These are phyloP conservation scores for Basipetospora chlamydospora DNA, from an alignment of 2,329 filamentous ascomycete genomes.

Conservation along the genomic window DNA sequence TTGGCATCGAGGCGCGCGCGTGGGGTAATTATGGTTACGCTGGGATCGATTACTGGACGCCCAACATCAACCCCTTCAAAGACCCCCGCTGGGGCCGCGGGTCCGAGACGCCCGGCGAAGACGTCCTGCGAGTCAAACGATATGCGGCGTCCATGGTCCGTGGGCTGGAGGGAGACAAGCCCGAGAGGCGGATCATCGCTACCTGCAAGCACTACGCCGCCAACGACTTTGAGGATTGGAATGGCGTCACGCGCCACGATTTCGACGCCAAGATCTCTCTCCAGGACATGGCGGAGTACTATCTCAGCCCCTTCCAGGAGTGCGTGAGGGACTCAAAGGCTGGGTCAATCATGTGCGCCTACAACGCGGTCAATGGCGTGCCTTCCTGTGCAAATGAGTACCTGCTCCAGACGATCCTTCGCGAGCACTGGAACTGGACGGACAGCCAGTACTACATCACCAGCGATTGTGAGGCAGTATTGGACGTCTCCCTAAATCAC, in stretches of 20 bases:
- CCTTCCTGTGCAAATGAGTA: slow-evolving; percentile 50
- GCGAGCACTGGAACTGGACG: slow-evolving; percentile 51
- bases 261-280: slow-evolving; percentile 41
- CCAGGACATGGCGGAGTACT: slow-evolving; percentile 55
- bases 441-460: slow-evolving; percentile 47
- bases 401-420: slow-evolving; percentile 46
- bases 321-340: slow-evolving; percentile 44
- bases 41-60: slow-evolving; percentile 47
- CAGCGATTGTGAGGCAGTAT: slow-evolving; percentile 49
- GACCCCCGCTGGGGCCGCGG: slow-evolving; percentile 50
- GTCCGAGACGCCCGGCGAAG: slow-evolving; percentile 44
- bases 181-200: slow-evolving; percentile 27
- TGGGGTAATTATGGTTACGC: slow-evolving; percentile 46
- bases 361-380: slow-evolving; percentile 51
- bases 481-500: slow-evolving; percentile 36
- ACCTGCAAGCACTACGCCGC: slow-evolving; percentile 47
- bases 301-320: slow-evolving; percentile 48
- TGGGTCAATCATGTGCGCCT: slow-evolving; percentile 46
- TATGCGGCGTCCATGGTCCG: slow-evolving; percentile 38
- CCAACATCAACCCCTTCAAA: slow-evolving; percentile 52
- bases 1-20: slow-evolving; percentile 46
- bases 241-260: slow-evolving; percentile 26
- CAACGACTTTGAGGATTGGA: slow-evolving; percentile 38
- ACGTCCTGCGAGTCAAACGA: slow-evolving; percentile 30
- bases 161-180: slow-evolving; percentile 29